A percentile compares a stretch with the other conserved stretches of the same genome.
These are phyloP conservation scores for Coprinopsis marcescibilis DNA, from an alignment of 768 basidiomycete genomes.

Conservation along the genomic window DNA sequence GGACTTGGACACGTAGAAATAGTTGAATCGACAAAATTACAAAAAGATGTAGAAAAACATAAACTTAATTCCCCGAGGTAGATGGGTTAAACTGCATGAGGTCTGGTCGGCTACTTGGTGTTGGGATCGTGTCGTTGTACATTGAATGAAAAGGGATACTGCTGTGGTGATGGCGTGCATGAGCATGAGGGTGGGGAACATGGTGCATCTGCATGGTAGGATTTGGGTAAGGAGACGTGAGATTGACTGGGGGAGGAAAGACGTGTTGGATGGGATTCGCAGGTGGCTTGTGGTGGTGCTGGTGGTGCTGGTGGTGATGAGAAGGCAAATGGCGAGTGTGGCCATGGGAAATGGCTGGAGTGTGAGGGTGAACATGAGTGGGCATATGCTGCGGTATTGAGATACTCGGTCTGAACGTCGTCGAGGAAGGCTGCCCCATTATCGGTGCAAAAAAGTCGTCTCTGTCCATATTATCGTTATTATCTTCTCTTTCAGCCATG, in stretches of 20 bases:
- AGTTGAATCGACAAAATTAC: conserved; percentile 14
- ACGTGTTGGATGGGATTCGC: conserved; percentile 8
- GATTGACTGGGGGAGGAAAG: conserved; percentile 30
- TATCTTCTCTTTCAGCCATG: conserved; percentile 1
- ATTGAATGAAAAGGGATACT: conserved; percentile 33
- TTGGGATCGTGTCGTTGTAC: conserved; percentile 36
- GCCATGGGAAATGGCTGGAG: conserved; percentile 7
- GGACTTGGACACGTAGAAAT: conserved; percentile 39
- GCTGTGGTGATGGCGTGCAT: conserved; percentile 66
- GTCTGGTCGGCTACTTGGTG: conserved; percentile 19
- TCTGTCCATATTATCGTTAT: neutral
- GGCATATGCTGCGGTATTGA: conserved; percentile 14
- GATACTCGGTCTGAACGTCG: conserved; percentile 5
- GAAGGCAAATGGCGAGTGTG: conserved; percentile 5
- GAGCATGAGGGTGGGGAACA: conserved; percentile 74
- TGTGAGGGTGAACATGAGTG: conserved; percentile 15
- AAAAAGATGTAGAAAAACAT: conserved; percentile 16
- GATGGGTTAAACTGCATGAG: conserved; percentile 30
- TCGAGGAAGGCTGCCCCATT: neutral
- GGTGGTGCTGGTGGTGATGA: conserved; percentile 12
- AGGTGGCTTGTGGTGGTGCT: conserved; percentile 10
- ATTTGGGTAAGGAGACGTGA: conserved; percentile 51
- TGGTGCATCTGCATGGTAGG: conserved; percentile 61
- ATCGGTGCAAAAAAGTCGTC: conserved; percentile 3
- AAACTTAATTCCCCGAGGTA: conserved; percentile 15